Percentiles rank a stretch among this genome's conserved stretches.
These are phyloP conservation scores for Venturia asperata DNA, from an alignment of 2,329 filamentous ascomycete species.

Conservation along the genomic window DNA sequence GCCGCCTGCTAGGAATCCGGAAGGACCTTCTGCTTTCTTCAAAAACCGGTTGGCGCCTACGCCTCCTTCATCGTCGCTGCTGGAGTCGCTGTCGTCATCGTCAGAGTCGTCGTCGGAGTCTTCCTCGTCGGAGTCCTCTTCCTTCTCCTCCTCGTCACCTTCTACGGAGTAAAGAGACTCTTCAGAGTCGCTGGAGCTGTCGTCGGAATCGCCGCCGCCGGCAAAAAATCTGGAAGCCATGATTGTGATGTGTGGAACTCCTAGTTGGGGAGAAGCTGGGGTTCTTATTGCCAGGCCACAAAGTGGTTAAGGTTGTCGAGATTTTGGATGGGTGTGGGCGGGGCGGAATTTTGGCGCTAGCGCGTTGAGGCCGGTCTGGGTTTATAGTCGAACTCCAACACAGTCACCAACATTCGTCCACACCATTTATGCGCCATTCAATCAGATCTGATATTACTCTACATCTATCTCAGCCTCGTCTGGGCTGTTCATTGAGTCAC, in stretches of 20 bases:
- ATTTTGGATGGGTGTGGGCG: conserved; percentile 4
- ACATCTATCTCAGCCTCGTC: too few species aligned
- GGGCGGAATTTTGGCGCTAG: conserved; percentile 3
- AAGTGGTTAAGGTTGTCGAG: background rate
- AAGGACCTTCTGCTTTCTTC: conserved; percentile 49
- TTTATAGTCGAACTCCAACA: background rate
- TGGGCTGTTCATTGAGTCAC: background rate
- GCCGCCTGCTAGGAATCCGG: conserved; percentile 12
- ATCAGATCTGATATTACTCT: background rate
- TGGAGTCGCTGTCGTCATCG: conserved; percentile 47
- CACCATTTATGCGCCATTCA: background rate
- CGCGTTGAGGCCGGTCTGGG: background rate
- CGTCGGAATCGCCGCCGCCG: conserved; percentile 89
- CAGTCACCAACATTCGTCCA: background rate
- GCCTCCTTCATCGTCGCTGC: conserved; percentile 52
- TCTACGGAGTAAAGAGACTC: conserved; percentile 73
- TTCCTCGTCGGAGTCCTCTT: conserved; percentile 51
- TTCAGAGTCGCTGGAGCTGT: conserved; percentile 91
- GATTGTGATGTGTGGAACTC: conserved; percentile 13
- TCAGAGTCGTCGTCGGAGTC: conserved; percentile 38
- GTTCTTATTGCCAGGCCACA: background rate
- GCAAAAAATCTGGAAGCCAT: conserved; percentile 83
- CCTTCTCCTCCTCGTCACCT: conserved; percentile 55
- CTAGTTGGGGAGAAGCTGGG: background rate
- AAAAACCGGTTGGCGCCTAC: conserved; percentile 78